Conservation (phyloP, 257 asterid genomes). For the Striga asiatica region DNA sequence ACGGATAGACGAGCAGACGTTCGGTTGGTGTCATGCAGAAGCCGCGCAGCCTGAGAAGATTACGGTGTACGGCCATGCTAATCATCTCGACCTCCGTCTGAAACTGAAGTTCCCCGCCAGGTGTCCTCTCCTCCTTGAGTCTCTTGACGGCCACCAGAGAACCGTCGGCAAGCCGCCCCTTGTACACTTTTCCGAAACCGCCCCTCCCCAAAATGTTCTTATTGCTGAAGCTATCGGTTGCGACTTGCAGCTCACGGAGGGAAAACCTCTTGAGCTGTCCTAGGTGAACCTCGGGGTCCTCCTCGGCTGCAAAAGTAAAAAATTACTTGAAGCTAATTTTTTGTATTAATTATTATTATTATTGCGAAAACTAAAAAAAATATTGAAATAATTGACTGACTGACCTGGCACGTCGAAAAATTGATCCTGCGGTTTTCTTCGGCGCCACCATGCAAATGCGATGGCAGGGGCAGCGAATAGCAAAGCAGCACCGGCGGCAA, state of each 20-base stretch:
- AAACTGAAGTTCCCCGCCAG: constrained; percentile 50
- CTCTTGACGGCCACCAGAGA: constrained; percentile 42
- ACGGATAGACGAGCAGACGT: constrained; percentile 46
- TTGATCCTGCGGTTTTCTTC: constrained; percentile 42
- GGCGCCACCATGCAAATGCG: constrained; percentile 51
- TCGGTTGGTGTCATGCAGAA: constrained; percentile 57
- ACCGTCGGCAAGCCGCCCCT: constrained; percentile 43
- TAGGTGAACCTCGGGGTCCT: constrained; percentile 46
- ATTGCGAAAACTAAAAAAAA: background rate
- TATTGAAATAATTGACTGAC: background rate
- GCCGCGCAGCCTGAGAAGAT: constrained; percentile 44
- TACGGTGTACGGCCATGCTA: constrained; percentile 51
- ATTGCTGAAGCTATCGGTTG: constrained; percentile 44
- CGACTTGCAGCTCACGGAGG: constrained; percentile 46
- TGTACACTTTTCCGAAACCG: constrained; percentile 45
- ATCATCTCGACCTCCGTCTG: constrained; percentile 48
- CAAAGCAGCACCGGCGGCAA: constrained; percentile 51
- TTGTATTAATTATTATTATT: background rate
- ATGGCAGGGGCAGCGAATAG: constrained; percentile 48
- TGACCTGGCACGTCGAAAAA: constrained; percentile 49
- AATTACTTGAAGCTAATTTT: background rate
- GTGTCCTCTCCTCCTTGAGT: constrained; percentile 45
- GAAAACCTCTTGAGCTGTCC: constrained; percentile 53
- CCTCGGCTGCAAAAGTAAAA: constrained; percentile 34
- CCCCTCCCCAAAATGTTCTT: constrained; percentile 41